These are phyloP conservation scores for Ophiosphaerella korrae DNA, from an alignment of 2,329 filamentous ascomycete genomes.

Conservation along the genomic window DNA sequence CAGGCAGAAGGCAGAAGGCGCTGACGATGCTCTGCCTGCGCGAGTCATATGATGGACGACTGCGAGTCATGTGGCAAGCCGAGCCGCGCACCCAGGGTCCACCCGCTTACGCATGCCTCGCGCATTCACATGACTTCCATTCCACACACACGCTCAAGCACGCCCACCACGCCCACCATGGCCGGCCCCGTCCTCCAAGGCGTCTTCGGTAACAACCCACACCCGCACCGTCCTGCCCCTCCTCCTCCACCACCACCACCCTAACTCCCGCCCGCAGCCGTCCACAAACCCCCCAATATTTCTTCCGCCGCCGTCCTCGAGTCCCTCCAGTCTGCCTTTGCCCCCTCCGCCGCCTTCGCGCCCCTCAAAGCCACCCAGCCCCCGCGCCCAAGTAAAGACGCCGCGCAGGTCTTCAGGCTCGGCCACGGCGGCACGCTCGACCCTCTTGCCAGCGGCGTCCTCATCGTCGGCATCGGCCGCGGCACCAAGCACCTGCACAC, in stretches of 20 bases:
- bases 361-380: conserved; percentile 22
- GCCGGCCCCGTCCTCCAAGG: conserved; percentile 21
- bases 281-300: conserved; percentile 28
- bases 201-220: conserved; percentile 22
- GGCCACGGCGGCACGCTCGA: conserved; percentile 41
- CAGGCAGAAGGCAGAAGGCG: conserved; percentile 6
- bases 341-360: conserved; percentile 21
- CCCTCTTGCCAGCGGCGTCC: conserved; percentile 35
- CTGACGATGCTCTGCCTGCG: conserved; percentile 1
- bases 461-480: conserved; percentile 38
- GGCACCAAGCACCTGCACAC: conserved; percentile 35
- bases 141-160: too few relatives aligned
- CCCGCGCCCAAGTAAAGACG: conserved; percentile 24
- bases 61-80: neutral
- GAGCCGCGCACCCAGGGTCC: neutral
- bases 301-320: conserved; percentile 31
- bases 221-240: neutral
- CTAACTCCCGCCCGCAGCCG: conserved; percentile 13
- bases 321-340: conserved; percentile 29
- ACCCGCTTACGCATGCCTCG: neutral
- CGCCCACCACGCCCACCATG: too few relatives aligned
- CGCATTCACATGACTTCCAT: too few relatives aligned
- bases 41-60: neutral
- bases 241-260: too few relatives aligned
- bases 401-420: conserved; percentile 31